These are phyloP conservation scores for Ulota crispa DNA, from an alignment of 225 moss, liverwort and hornwort species.

Conservation along the genomic window DNA sequence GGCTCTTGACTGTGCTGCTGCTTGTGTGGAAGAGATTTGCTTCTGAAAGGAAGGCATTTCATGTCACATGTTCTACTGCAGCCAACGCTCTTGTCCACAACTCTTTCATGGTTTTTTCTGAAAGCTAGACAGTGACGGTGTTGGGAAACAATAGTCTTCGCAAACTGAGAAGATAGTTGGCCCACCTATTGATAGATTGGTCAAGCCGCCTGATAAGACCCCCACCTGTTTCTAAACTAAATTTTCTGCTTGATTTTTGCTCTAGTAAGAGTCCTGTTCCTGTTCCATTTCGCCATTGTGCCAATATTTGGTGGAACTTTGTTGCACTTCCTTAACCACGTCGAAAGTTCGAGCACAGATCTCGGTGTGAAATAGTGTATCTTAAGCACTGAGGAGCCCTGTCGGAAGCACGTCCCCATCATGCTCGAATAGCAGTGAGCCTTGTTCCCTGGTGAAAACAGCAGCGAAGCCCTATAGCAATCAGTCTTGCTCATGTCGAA, in stretches of 20 bases:
- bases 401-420: too few relatives aligned
- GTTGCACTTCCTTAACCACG: fast-evolving
- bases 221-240: fast-evolving
- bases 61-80: fast-evolving
- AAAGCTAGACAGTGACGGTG: background rate
- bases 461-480: fast-evolving
- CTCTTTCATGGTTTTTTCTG: fast-evolving
- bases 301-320: too few relatives aligned
- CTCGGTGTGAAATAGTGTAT: too few relatives aligned
- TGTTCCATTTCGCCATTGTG: background rate
- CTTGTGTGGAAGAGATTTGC: fast-evolving
- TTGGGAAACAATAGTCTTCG: fast-evolving
- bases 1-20: too few relatives aligned
- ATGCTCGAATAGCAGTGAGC: fast-evolving
- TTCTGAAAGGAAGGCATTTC: background rate
- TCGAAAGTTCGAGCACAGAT: fast-evolving
- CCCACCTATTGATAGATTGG: too few relatives aligned
- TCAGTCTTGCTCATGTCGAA: fast-evolving
- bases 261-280: fast-evolving
- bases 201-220: too few relatives aligned
- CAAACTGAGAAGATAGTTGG: too few relatives aligned
- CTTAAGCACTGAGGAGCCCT: background rate
- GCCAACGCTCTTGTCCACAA: too few relatives aligned
- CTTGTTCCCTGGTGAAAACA: too few relatives aligned
- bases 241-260: too few relatives aligned